These are phyloP conservation scores for Neckera pumila DNA, from an alignment of 225 moss, liverwort and hornwort genomes.

Conservation along the genomic window DNA sequence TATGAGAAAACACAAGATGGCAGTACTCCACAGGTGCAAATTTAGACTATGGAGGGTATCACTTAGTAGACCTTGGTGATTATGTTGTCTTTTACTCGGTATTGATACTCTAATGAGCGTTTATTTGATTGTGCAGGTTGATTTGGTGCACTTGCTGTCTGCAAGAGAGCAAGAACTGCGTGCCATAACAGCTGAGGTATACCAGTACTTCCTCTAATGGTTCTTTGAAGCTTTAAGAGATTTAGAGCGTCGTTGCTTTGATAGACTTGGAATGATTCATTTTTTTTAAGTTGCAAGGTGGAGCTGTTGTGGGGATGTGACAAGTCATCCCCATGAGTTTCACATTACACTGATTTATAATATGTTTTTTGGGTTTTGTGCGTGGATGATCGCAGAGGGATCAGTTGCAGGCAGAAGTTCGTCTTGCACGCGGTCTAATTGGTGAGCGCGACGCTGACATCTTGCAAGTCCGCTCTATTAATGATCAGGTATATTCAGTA, in stretches of 20 bases:
- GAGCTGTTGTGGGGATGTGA: neutral
- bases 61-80: neutral
- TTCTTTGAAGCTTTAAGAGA: neutral
- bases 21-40: slow-evolving; percentile 42
- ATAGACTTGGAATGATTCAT: neutral
- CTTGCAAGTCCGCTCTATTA: slow-evolving; percentile 58
- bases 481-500: slow-evolving; percentile 59
- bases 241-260: neutral
- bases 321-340: neutral
- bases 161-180: slow-evolving; percentile 95
- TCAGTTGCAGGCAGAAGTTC: slow-evolving; percentile 75
- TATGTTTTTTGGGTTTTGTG: neutral
- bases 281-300: neutral
- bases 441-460: slow-evolving; percentile 79
- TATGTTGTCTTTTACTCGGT: neutral
- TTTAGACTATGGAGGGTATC: neutral
- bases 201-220: neutral
- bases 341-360: neutral
- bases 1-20: slow-evolving; percentile 42
- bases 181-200: slow-evolving; percentile 86
- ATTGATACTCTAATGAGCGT: neutral
- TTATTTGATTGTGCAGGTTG: slow-evolving; percentile 44
- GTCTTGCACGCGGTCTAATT: slow-evolving; percentile 71
- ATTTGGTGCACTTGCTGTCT: slow-evolving; percentile 80
- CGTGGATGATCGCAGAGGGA: slow-evolving; percentile 54